phyloP scores from a whole-genome alignment of 441 rosid species.

The Euphorbia corollata region DNA sequence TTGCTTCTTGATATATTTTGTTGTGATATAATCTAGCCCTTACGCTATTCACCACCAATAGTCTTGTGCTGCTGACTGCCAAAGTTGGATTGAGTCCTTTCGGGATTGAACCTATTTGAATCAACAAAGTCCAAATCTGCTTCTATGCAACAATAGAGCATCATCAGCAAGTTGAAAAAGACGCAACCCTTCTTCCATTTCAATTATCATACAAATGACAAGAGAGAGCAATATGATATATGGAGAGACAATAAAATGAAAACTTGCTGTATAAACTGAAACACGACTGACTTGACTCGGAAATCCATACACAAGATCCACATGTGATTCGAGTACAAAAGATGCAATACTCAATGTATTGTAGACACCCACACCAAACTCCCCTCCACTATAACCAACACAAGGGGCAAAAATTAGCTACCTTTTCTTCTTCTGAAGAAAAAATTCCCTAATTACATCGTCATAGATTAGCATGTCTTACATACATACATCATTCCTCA shows the following conservation, averaged over 20 bases:
- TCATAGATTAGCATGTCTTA: constrained; percentile 25
- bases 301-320: constrained; percentile 32
- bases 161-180: neutral
- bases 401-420: constrained; percentile 30
- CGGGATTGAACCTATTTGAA: too few species aligned
- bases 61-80: too few species aligned
- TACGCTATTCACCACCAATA: too few species aligned
- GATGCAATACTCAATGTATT: constrained; percentile 18
- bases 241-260: constrained; percentile 16
- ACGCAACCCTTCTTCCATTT: neutral
- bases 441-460: constrained; percentile 30
- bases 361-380: constrained; percentile 31
- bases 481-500: constrained; percentile 22
- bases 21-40: too few species aligned
- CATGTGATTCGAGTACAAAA: constrained; percentile 12
- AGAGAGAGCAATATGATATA: neutral
- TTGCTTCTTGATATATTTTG: too few species aligned
- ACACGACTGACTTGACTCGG: constrained; percentile 23
- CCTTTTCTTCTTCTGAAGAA: constrained; percentile 17
- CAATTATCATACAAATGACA: neutral
- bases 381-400: constrained; percentile 21
- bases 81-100: too few species aligned
- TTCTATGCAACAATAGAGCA: neutral
- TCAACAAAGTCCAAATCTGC: too few species aligned
- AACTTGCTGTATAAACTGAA: constrained; percentile 29